Percentiles rank a stretch among this genome's conserved stretches.
These are phyloP conservation scores for Pisolithus microcarpus DNA, from an alignment of 768 basidiomycete genomes.

Conservation along the genomic window DNA sequence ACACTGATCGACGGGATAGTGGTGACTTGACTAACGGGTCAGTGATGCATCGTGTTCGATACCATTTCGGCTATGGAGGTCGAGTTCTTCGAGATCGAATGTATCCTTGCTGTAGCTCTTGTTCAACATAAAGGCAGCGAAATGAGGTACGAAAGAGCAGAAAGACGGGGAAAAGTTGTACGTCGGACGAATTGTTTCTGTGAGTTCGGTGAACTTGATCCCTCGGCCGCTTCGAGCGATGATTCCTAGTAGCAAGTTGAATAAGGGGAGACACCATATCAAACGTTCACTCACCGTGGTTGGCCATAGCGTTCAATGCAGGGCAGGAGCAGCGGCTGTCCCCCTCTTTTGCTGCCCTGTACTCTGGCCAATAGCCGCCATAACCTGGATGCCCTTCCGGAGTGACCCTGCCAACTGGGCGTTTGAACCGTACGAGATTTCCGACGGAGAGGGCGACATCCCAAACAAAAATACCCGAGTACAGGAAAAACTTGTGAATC, in stretches of 20 bases:
- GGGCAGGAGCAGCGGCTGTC: constrained; percentile 74
- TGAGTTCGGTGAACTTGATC: constrained; percentile 52
- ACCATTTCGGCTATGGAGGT: constrained; percentile 46
- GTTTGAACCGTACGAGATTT: constrained; percentile 36
- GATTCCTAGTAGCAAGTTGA: constrained; percentile 23
- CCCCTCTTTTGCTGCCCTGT: constrained; percentile 44
- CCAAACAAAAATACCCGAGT: constrained; percentile 35
- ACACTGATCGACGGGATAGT: not conserved
- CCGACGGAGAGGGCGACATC: constrained; percentile 43
- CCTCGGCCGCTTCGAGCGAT: constrained; percentile 60
- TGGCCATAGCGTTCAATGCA: constrained; percentile 73
- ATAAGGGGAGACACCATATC: not conserved
- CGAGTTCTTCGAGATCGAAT: constrained; percentile 61
- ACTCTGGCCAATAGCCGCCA: constrained; percentile 69
- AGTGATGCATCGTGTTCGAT: constrained; percentile 20
- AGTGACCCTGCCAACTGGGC: constrained; percentile 44
- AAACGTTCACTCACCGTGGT: constrained; percentile 52
- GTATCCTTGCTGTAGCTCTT: constrained; percentile 49
- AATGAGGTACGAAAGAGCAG: constrained; percentile 58
- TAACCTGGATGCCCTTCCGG: constrained; percentile 49
- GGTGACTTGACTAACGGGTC: constrained; percentile 20
- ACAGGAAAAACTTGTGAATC: constrained; percentile 3
- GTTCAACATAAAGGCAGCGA: constrained; percentile 49
- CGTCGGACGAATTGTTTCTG: constrained; percentile 38
- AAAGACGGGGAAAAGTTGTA: constrained; percentile 70